These are phyloP conservation scores for Chaetomium olivaceum DNA, from an alignment of 2,329 filamentous ascomycete species.

Conservation along the genomic window DNA sequence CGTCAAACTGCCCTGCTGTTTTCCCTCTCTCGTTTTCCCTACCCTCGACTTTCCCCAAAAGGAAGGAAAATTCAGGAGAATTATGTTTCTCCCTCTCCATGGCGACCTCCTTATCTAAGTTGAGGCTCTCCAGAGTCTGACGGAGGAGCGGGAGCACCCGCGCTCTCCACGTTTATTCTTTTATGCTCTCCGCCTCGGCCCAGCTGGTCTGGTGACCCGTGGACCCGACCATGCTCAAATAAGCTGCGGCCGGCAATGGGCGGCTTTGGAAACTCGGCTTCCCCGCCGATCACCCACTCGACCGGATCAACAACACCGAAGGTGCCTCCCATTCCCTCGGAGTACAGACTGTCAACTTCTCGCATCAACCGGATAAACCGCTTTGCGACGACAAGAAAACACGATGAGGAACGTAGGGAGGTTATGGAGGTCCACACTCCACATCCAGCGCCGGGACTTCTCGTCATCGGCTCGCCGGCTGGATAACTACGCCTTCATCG, in stretches of 20 bases:
- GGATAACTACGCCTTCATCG: constrained; percentile 60
- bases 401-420: constrained; percentile 32
- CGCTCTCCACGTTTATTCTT: not conserved
- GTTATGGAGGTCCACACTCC: constrained; percentile 32
- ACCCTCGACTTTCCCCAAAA: not conserved
- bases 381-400: not conserved
- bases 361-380: not conserved
- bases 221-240: constrained; percentile 18
- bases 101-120: not conserved
- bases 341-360: not conserved
- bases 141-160: constrained; percentile 17
- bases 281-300: constrained; percentile 23
- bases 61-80: not conserved
- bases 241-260: constrained; percentile 39
- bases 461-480: constrained; percentile 49
- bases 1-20: not conserved
- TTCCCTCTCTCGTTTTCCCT: too few relatives aligned
- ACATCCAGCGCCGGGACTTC: constrained; percentile 50
- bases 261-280: constrained; percentile 37
- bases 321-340: not conserved
- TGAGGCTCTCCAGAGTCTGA: not conserved
- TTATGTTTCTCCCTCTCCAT: not conserved
- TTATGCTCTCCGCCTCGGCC: constrained; percentile 14
- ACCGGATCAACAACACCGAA: constrained; percentile 20
- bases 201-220: constrained; percentile 21